Conservation (phyloP, 352 stramenopile genomes). For the Globisporangium mamillatum region DNA sequence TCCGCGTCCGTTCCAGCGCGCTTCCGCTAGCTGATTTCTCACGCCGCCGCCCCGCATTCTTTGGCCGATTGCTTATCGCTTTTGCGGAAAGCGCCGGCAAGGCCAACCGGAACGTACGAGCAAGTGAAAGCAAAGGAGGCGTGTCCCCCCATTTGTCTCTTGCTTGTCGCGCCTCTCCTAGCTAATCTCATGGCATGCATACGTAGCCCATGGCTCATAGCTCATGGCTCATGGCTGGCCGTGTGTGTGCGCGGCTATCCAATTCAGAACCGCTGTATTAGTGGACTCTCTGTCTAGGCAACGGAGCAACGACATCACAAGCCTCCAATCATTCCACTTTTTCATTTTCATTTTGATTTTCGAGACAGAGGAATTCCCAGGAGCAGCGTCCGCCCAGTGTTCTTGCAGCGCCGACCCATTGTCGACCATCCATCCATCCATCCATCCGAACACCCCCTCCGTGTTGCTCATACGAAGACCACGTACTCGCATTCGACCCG, state of each 20-base stretch:
- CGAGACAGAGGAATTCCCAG: background rate
- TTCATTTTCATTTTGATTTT: background rate
- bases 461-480: background rate
- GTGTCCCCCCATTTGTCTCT: background rate
- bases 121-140: background rate
- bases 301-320: background rate
- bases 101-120: background rate
- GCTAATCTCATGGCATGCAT: background rate
- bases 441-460: background rate
- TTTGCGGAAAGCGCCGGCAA: background rate
- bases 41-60: background rate
- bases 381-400: background rate
- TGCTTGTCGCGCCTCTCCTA: background rate
- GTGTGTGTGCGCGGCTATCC: background rate
- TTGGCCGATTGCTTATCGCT: background rate
- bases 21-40: conserved; percentile 1
- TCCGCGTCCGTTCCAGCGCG: background rate
- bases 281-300: background rate
- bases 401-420: background rate
- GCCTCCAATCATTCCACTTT: background rate
- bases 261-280: background rate
- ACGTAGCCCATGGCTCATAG: background rate
- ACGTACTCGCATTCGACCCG: background rate
- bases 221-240: background rate
- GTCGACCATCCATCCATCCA: background rate